Evolutionary conservation across 1,139 yeast species (phyloP).

Genomic region (Debaryomyces singareniensis): DNA sequence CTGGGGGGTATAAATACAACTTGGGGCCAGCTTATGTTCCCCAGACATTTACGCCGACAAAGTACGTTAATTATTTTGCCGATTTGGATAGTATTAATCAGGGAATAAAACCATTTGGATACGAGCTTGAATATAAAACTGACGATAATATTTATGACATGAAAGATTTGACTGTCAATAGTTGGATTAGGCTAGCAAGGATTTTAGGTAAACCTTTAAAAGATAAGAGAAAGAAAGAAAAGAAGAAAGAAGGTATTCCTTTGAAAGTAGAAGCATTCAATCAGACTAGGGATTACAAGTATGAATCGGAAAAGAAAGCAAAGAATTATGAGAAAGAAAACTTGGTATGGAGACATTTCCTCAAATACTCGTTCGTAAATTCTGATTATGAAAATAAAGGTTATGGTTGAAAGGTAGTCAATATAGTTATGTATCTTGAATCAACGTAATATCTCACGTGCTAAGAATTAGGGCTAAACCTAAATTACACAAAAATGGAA

Average conservation of each 20-base stretch:
- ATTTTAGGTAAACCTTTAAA: slow-evolving; percentile 37
- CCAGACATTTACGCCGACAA: slow-evolving; percentile 66
- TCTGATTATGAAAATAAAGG: slow-evolving; percentile 55
- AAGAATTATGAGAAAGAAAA: too few relatives aligned
- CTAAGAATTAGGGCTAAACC: slow-evolving; percentile 6
- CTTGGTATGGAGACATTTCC: slow-evolving; percentile 36
- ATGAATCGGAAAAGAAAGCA: slow-evolving; percentile 8
- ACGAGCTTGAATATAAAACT: slow-evolving; percentile 64
- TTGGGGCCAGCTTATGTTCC: slow-evolving; percentile 73
- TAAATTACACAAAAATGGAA: slow-evolving; percentile 4
- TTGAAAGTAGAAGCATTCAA: slow-evolving; percentile 6
- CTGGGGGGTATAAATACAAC: slow-evolving; percentile 46
- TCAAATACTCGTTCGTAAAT: slow-evolving; percentile 53
- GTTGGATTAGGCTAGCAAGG: slow-evolving; percentile 55
- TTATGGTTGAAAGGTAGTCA: slow-evolving; percentile 14
- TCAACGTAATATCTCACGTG: slow-evolving; percentile 9
- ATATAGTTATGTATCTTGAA: too few relatives aligned
- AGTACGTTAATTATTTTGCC: slow-evolving; percentile 66
- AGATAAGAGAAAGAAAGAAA: slow-evolving; percentile 7
- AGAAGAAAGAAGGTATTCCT: slow-evolving; percentile 10
- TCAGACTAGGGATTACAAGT: slow-evolving; percentile 1
- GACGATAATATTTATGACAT: slow-evolving; percentile 52
- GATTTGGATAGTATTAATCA: slow-evolving; percentile 50
- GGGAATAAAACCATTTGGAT: slow-evolving; percentile 45
- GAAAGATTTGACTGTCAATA: slow-evolving; percentile 50